A percentile compares a stretch with the other conserved stretches of the same genome.
phyloP scores from a whole-genome alignment of 345 rosid genomes.

The Salix viminalis region DNA sequence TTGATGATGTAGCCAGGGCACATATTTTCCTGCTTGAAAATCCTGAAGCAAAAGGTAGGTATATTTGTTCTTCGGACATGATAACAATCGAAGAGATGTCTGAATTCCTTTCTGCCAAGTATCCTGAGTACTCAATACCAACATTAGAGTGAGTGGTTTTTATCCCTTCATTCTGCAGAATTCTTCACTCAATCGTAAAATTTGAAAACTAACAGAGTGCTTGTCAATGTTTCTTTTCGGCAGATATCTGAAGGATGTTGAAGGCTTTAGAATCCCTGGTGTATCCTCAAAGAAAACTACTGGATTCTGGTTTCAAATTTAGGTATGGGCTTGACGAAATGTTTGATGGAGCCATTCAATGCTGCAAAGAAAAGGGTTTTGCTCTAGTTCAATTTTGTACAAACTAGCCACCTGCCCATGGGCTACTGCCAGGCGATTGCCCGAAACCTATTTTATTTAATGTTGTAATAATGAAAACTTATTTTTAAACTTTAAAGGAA shows the following conservation, averaged over 20 bases:
- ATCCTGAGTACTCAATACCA: constrained; percentile 42
- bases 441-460: too few species aligned
- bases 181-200: background rate
- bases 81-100: constrained; percentile 35
- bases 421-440: too few species aligned
- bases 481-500: too few species aligned
- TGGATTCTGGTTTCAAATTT: constrained; percentile 30
- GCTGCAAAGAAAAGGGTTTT: constrained; percentile 39
- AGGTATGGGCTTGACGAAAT: constrained; percentile 33
- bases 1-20: constrained; percentile 51
- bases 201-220: background rate
- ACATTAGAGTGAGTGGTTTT: constrained; percentile 36
- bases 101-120: constrained; percentile 30
- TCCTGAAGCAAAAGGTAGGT: constrained; percentile 50
- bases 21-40: constrained; percentile 47
- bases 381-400: constrained; percentile 7
- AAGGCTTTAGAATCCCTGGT: background rate
- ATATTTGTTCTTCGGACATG: constrained; percentile 40
- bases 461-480: too few species aligned
- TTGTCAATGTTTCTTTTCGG: background rate
- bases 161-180: too few species aligned
- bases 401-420: background rate
- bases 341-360: constrained; percentile 34
- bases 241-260: constrained; percentile 23
- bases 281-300: constrained; percentile 34